Base-by-base conservation (phyloP, 2,329 filamentous ascomycete species). In the Diaporthe amygdali region DNA sequence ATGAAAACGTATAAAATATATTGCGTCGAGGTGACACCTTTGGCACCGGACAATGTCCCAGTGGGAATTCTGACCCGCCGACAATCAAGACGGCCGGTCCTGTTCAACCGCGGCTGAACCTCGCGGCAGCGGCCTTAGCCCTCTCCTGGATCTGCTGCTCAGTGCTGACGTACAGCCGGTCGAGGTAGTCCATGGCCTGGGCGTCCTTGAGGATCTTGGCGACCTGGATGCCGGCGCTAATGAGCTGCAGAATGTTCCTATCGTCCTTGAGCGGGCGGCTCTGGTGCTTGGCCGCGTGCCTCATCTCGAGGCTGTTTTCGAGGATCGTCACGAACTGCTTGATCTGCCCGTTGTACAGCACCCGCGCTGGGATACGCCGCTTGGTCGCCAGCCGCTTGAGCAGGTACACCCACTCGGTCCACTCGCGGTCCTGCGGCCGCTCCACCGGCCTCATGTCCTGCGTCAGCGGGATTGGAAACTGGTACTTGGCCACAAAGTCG, bases 381-480 rank as follows among this genome's bases (percentile, higher is more conserved):
- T 96, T 96, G 41, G 94, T 97, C 39, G 94, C 94, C 71, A 97
- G 88, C 63, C 94, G 89, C 83, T 96, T 96, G 75, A 97, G 86
- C 71, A 97, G 88, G 81, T 95, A 94, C 69, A 96, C 94, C 94
- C 94, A 97, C 83, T 97, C 94, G 55, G 93, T 96, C 94, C 94
- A 97, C 81, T 96, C 94, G 73, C 93, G 88, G 82, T 95, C 93
- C 77, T 91, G 90, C 39, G 93, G 90, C 55, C 91, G 85, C 79
- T 93, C 91, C 67, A 95, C 87, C 2, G 92, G 92, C 75, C 93
- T 89, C 89, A 95, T 95, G 80, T 96, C 93, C 80, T 93, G 89
- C 70, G 94, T 93, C 77, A 96, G 83, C 14, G 94, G 94, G 76
- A 97, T 95, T 15, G 94, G 94, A 79, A 97, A 97, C 82, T 96